phyloP scores from a whole-genome alignment of 2,329 filamentous ascomycete genomes.

The Didymella keratinophila region DNA sequence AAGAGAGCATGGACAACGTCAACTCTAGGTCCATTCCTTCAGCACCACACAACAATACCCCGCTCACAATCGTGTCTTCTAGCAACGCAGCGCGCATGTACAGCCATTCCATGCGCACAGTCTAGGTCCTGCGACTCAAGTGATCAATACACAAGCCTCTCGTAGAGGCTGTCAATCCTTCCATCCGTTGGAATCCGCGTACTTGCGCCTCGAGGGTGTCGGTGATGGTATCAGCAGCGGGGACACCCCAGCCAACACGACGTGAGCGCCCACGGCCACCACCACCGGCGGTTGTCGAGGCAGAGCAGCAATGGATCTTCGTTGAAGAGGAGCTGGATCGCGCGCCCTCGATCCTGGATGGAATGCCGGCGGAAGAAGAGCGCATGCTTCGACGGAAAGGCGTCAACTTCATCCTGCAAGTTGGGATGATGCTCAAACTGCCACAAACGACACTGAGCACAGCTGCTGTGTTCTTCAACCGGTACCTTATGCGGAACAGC shows the following conservation, averaged over 20 bases:
- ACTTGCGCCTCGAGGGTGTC: neutral
- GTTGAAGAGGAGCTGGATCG: conserved; percentile 81
- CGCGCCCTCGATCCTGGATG: conserved; percentile 85
- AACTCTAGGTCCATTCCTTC: conserved; percentile 2
- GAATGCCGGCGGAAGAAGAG: conserved; percentile 79
- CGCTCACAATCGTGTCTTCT: neutral
- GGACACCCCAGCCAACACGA: conserved; percentile 28
- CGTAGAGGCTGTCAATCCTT: neutral
- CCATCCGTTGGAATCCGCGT: conserved; percentile 4
- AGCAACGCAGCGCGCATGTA: neutral
- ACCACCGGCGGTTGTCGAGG: conserved; percentile 59
- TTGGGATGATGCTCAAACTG: conserved; percentile 88
- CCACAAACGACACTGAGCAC: conserved; percentile 93
- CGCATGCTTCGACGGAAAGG: conserved; percentile 84
- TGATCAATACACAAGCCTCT: neutral
- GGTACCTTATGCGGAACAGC: conserved; percentile 91
- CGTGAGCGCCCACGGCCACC: conserved; percentile 48
- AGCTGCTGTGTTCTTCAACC: conserved; percentile 92
- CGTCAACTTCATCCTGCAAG: conserved; percentile 95
- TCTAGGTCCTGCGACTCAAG: neutral
- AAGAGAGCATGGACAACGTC: conserved; percentile 18
- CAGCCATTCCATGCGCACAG: neutral
- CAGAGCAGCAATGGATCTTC: conserved; percentile 86
- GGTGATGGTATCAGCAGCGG: conserved; percentile 43
- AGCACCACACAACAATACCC: conserved; percentile 11